A percentile compares a stretch with the other conserved stretches of the same genome.
Evolutionary conservation across 169 alveolate species (phyloP).

Genomic region (Eimeria tenella): DNA sequence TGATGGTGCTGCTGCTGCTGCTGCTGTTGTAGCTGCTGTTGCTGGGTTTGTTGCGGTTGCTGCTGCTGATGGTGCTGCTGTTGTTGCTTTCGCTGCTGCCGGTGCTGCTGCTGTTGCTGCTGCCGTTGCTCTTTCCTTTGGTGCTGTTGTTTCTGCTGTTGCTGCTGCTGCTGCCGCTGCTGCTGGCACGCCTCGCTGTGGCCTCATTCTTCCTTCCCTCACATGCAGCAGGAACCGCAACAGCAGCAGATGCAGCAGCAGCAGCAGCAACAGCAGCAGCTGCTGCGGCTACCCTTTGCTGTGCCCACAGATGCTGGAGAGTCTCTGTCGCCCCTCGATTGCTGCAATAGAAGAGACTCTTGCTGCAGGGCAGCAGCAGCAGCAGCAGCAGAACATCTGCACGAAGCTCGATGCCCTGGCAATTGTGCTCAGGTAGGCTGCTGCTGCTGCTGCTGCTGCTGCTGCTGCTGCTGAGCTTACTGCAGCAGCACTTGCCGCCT

Average conservation of each 20-base stretch:
- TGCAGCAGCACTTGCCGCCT: not conserved
- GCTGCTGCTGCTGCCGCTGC: not conserved
- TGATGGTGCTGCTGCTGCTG: not conserved
- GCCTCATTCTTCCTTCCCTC: too few relatives aligned
- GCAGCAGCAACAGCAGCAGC: too few relatives aligned
- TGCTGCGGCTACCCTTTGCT: not conserved
- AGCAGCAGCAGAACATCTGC: slow-evolving; percentile 1
- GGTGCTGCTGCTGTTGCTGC: not conserved
- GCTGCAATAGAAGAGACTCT: not conserved
- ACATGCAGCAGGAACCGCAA: too few relatives aligned
- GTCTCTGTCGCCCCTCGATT: not conserved
- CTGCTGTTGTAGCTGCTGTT: not conserved
- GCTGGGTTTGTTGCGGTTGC: not conserved
- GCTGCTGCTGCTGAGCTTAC: slow-evolving; percentile 27
- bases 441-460: not conserved
- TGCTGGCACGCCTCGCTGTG: too few relatives aligned
- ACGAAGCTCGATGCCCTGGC: not conserved
- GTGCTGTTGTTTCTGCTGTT: not conserved
- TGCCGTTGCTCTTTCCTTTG: not conserved
- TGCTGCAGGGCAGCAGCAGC: not conserved
- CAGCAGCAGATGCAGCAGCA: too few relatives aligned
- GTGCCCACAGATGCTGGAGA: not conserved
- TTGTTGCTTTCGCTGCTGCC: not conserved
- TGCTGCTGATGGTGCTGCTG: not conserved
- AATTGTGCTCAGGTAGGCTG: not conserved